Evolutionary conservation across 106 monocot species (phyloP), one percentile per base, ranked within the genome.

Genomic region (Apostasia ramifera): DNA sequence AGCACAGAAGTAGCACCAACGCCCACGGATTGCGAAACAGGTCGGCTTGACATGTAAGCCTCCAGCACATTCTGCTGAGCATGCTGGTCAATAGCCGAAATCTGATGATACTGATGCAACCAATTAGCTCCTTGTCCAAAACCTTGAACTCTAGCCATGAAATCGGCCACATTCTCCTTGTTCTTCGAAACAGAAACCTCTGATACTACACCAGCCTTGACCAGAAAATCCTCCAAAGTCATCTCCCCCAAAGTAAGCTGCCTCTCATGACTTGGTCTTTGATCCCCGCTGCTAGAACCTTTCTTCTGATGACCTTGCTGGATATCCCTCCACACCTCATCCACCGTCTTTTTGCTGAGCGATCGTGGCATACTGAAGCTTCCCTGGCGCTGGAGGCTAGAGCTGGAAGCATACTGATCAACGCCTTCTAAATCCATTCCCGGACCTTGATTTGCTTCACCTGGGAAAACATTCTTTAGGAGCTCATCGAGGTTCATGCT

Each of bases 401-500:
- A 86, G 42, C 58, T 49, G 15, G 76, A 78, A 42, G 71, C 78
- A 39, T 64, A 69, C 10, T 76, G 76, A 44, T 52, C 47, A 41
- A 64, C 42, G 15, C 58, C 44, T 8, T 47, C 38, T 5, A 73
- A 6, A 26, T 74, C 59, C 41, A 82, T 47, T 53, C 43, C 62
- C 8, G 64, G 37, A 8, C 77, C 51, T 44, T 74, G 79, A 53
- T 79, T 72, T 38, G 46, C 56, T 8, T 83, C 92, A 0, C n/a
- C 74, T 3, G 86, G 80, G 52, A 90, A 77, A 11, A 93, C 73
- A 10, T 41, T 74, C 70, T 77, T 83, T 39, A 93, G 72, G 45
- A 93, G 83, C 66, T 89, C 93, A 41, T 93, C 93, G 43, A 93
- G 81, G 77, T 93, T 93, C 93, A 93, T 93, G 77, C 86, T 86